phyloP scores from a whole-genome alignment of 208 protist genomes.

The Crithidia fasciculata region DNA sequence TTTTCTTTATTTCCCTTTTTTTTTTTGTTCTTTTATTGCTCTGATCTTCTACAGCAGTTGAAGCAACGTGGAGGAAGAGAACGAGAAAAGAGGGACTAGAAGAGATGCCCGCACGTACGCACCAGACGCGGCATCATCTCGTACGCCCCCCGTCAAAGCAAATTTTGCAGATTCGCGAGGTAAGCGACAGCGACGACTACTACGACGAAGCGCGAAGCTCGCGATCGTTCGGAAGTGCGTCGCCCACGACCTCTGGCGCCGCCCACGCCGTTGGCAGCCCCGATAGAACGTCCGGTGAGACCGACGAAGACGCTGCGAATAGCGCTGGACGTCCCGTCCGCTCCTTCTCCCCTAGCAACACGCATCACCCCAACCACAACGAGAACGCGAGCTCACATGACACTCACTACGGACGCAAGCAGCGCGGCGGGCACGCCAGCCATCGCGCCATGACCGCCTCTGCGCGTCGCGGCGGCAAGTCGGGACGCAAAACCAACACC shows the following conservation, averaged over 20 bases:
- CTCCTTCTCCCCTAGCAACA: neutral
- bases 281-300: neutral
- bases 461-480: neutral
- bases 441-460: conserved; percentile 4
- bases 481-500: neutral
- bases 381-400: too few species aligned
- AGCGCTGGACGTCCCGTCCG: neutral
- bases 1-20: neutral
- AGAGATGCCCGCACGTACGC: conserved; percentile 15
- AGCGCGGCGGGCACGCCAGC: neutral
- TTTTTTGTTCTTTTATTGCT: neutral
- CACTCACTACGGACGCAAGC: too few species aligned
- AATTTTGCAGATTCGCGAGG: conserved; percentile 14
- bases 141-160: conserved; percentile 17
- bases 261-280: neutral
- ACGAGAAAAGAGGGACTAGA: neutral
- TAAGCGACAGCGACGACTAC: neutral
- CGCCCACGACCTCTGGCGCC: neutral
- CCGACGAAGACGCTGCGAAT: neutral
- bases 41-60: neutral
- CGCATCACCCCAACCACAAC: neutral
- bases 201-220: neutral
- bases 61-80: too few species aligned
- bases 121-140: conserved; percentile 2
- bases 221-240: neutral